These are phyloP conservation scores for Amanita exitialis DNA, from an alignment of 768 basidiomycete genomes.

Conservation along the genomic window DNA sequence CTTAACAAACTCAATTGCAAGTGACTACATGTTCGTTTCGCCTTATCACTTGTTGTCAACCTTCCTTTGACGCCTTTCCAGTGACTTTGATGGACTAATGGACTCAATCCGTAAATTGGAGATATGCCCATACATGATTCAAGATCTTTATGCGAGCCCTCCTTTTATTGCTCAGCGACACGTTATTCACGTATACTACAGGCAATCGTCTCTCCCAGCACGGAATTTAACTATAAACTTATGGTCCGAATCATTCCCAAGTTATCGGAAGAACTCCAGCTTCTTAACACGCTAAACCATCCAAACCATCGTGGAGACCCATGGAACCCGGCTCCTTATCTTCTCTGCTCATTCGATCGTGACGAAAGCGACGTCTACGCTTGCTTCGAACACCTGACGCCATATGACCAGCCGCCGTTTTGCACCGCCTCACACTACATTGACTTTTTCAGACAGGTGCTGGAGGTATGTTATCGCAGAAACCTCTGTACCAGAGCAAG, in stretches of 20 bases:
- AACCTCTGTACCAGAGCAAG: neutral
- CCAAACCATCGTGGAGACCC: conserved; percentile 35
- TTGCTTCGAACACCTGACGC: conserved; percentile 33
- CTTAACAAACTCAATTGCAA: conserved; percentile 10
- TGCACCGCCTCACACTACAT: conserved; percentile 36
- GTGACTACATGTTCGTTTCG: conserved; percentile 3
- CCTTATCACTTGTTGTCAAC: neutral
- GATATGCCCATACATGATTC: conserved; percentile 13
- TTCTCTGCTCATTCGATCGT: conserved; percentile 31
- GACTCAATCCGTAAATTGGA: conserved; percentile 12
- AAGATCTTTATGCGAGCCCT: neutral
- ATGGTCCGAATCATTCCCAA: conserved; percentile 31
- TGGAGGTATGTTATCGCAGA: conserved; percentile 27
- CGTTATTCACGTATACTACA: conserved; percentile 21
- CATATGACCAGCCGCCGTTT: conserved; percentile 36
- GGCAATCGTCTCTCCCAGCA: conserved; percentile 15
- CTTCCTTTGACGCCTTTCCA: neutral
- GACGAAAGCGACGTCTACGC: conserved; percentile 29
- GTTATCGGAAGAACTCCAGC: conserved; percentile 25
- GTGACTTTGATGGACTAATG: conserved; percentile 15
- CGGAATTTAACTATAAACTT: conserved; percentile 17
- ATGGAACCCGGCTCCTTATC: conserved; percentile 43
- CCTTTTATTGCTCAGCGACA: neutral
- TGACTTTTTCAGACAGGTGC: conserved; percentile 39
- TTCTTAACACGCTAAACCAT: conserved; percentile 34